A percentile compares a stretch with the other conserved stretches of the same genome.
These are phyloP conservation scores for Backusella tuberculispora DNA, from an alignment of 192 early-diverging fungal species.

Conservation along the genomic window DNA sequence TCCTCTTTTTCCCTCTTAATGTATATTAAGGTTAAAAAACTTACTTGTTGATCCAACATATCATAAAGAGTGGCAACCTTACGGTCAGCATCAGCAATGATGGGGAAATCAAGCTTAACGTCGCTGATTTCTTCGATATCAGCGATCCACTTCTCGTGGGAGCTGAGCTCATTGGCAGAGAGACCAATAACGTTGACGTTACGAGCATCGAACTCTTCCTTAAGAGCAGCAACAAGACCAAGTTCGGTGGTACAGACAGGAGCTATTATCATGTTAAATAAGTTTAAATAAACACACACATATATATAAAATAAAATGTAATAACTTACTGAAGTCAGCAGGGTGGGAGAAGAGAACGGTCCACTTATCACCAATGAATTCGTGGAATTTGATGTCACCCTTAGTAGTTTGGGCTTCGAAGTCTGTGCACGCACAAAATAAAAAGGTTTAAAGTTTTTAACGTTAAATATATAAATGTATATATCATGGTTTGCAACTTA, in stretches of 20 bases:
- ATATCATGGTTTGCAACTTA: slow-evolving; percentile 9
- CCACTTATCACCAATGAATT: slow-evolving; percentile 86
- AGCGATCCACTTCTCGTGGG: slow-evolving; percentile 86
- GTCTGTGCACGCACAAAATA: slow-evolving; percentile 40
- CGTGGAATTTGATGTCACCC: slow-evolving; percentile 91
- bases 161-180: slow-evolving; percentile 83
- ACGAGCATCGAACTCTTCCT: slow-evolving; percentile 76
- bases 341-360: slow-evolving; percentile 98
- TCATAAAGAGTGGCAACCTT: slow-evolving; percentile 90
- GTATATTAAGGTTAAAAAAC: not conserved
- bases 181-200: slow-evolving; percentile 93
- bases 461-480: not conserved
- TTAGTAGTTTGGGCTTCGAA: slow-evolving; percentile 88
- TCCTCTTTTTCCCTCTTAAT: not conserved
- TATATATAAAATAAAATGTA: not conserved
- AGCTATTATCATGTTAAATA: slow-evolving; percentile 38
- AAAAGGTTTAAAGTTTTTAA: not conserved
- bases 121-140: slow-evolving; percentile 94
- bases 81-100: slow-evolving; percentile 92
- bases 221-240: slow-evolving; percentile 85
- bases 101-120: slow-evolving; percentile 82
- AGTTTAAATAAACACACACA: not conserved
- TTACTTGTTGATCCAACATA: slow-evolving; percentile 91
- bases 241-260: slow-evolving; percentile 98
- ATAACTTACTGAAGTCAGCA: slow-evolving; percentile 85